Percentiles rank a stretch among this genome's conserved stretches.
phyloP scores from a whole-genome alignment of 176 grass and related monocot genomes.

The Phoenix dactylifera region DNA sequence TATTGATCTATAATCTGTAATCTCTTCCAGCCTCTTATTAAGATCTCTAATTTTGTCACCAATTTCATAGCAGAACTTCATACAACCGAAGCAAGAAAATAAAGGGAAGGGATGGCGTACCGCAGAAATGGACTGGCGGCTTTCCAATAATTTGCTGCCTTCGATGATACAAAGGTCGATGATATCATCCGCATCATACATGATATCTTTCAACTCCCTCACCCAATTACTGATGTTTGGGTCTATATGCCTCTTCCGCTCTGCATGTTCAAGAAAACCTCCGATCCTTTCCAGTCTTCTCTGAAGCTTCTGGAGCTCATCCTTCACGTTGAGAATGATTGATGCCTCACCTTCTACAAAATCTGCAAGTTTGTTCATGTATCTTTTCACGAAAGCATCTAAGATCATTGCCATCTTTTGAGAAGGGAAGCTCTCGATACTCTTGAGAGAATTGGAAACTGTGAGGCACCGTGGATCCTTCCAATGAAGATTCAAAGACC shows the following conservation, averaged over 20 bases:
- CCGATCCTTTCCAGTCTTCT: too few species aligned
- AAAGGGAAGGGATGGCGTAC: constrained; percentile 34
- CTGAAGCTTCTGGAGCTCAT: too few species aligned
- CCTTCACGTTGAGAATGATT: too few species aligned
- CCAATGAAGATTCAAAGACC: background rate
- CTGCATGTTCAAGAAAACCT: constrained; percentile 21
- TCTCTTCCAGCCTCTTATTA: constrained; percentile 43
- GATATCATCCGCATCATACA: constrained; percentile 63
- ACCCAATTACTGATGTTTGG: constrained; percentile 1
- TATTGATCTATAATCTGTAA: constrained; percentile 32
- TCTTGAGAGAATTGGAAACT: too few species aligned
- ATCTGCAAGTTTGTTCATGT: too few species aligned
- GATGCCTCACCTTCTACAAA: too few species aligned
- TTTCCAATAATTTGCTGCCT: constrained; percentile 44
- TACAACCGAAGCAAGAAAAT: constrained; percentile 22
- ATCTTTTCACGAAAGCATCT: too few species aligned
- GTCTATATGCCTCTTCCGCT: constrained; percentile 10
- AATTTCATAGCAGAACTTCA: constrained; percentile 53
- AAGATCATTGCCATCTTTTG: too few species aligned
- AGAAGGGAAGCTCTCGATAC: background rate
- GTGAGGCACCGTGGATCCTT: too few species aligned
- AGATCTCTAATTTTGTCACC: constrained; percentile 43
- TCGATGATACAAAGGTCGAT: constrained; percentile 50
- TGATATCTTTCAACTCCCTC: constrained; percentile 46
- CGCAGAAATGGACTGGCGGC: background rate